Conservation (phyloP, 495 filamentous ascomycete species). For the Parmelia sp. region DNA sequence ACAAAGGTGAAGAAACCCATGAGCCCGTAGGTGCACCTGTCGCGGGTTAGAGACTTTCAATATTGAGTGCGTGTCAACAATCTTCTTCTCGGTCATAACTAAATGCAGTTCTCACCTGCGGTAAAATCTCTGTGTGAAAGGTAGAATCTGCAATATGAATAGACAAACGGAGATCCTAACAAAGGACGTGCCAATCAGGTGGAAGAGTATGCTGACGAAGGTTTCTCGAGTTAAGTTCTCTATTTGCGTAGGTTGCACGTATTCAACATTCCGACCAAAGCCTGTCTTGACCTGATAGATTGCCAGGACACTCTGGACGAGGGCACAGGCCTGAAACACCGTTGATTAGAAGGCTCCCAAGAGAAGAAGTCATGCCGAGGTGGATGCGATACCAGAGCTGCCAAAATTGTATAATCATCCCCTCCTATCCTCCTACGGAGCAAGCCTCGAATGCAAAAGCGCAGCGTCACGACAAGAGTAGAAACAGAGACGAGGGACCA, state of each 20-base stretch:
- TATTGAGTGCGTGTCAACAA: too few species aligned
- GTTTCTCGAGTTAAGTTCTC: neutral
- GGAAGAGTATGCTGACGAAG: neutral
- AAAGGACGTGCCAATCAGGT: neutral
- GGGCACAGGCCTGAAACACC: neutral
- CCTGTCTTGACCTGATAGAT: neutral
- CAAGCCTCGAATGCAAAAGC: neutral
- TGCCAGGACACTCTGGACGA: neutral
- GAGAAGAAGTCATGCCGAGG: too few species aligned
- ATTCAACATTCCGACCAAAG: neutral
- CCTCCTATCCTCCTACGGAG: neutral
- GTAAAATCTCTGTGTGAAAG: neutral
- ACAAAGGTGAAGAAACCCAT: too few species aligned
- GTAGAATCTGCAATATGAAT: neutral
- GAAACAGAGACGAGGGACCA: neutral
- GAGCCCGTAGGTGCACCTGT: too few species aligned
- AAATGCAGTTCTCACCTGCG: too few species aligned
- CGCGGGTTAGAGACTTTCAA: too few species aligned
- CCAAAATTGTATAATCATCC: neutral
- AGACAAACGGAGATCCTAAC: constrained; percentile 4
- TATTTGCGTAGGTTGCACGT: neutral
- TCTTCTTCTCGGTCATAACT: too few species aligned
- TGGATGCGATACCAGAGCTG: constrained; percentile 3
- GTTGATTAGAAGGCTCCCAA: neutral
- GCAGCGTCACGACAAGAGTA: neutral